Evolutionary conservation across 2,329 filamentous ascomycete genomes (phyloP).

Genomic region (Phaeosphaeria sp.): DNA sequence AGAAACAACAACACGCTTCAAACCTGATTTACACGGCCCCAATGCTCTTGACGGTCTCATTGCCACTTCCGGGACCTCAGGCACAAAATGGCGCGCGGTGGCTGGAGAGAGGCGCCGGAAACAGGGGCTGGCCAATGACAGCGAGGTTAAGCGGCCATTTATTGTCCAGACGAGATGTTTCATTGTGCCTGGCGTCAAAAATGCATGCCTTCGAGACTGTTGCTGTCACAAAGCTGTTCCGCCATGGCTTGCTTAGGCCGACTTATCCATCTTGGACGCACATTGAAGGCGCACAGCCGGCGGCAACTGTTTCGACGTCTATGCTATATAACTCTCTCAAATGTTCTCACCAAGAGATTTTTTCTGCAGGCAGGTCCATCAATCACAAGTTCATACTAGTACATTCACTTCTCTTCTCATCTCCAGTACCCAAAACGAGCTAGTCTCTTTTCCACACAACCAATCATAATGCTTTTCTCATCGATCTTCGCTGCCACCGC

Average conservation of each 20-base stretch:
- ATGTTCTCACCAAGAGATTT: slow-evolving; percentile 36
- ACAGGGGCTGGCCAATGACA: slow-evolving; percentile 34
- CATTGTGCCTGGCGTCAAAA: slow-evolving; percentile 23
- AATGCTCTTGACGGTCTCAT: slow-evolving; percentile 32
- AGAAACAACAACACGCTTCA: slow-evolving; percentile 34
- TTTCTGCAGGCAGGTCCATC: slow-evolving; percentile 46
- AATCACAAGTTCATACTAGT: slow-evolving; percentile 40
- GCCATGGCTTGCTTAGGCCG: slow-evolving; percentile 35
- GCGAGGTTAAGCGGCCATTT: slow-evolving; percentile 9
- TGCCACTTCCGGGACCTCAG: slow-evolving; percentile 33
- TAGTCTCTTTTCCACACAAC: slow-evolving; percentile 36
- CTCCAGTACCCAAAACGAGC: slow-evolving; percentile 36
- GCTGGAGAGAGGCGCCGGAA: slow-evolving; percentile 34
- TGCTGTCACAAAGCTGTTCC: slow-evolving; percentile 44
- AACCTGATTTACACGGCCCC: slow-evolving; percentile 3
- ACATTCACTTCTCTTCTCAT: slow-evolving; percentile 26
- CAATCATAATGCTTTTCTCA: slow-evolving; percentile 50
- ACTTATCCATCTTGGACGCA: slow-evolving; percentile 25
- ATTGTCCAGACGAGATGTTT: slow-evolving; percentile 21
- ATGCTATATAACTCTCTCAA: slow-evolving; percentile 47
- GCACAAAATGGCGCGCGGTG: slow-evolving; percentile 29
- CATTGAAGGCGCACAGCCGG: slow-evolving; percentile 17
- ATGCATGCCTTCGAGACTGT: slow-evolving; percentile 41
- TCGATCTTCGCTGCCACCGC: slow-evolving; percentile 41
- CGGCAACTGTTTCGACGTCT: slow-evolving; percentile 33